A percentile compares a stretch with the other conserved stretches of the same genome.
Evolutionary conservation across 345 rosid genomes (phyloP).

Genomic region (Euphorbia pulcherrima): DNA sequence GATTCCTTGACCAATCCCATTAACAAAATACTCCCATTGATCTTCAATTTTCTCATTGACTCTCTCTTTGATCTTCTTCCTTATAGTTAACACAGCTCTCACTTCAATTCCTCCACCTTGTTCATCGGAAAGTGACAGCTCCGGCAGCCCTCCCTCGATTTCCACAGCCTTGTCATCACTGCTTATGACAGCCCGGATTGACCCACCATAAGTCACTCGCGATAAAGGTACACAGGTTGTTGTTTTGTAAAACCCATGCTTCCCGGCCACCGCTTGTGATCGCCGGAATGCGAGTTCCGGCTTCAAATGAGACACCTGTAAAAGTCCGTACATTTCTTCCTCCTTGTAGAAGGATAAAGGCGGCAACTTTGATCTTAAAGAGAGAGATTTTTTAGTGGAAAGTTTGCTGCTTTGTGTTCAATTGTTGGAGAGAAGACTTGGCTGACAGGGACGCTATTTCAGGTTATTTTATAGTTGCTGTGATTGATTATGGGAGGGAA

Average conservation of each 20-base stretch:
- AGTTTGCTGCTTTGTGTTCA: neutral
- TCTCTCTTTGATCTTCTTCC: conserved; percentile 76
- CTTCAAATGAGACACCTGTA: conserved; percentile 35
- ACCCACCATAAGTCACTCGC: conserved; percentile 9
- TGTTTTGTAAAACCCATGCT: conserved; percentile 11
- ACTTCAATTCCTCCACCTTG: conserved; percentile 35
- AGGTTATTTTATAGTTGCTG: neutral
- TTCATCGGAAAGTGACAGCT: conserved; percentile 14
- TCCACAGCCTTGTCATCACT: conserved; percentile 56
- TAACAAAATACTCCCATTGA: conserved; percentile 60
- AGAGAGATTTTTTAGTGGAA: neutral
- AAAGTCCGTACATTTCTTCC: conserved; percentile 34
- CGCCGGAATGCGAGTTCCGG: conserved; percentile 37
- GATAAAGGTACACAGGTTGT: conserved; percentile 16
- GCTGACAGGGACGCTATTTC: neutral
- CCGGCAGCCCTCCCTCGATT: conserved; percentile 22
- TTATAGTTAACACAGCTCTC: conserved; percentile 60
- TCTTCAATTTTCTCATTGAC: conserved; percentile 64
- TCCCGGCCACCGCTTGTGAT: conserved; percentile 24
- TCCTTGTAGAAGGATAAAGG: neutral
- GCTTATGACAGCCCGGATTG: conserved; percentile 53
- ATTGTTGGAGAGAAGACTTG: neutral
- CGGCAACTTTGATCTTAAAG: neutral
- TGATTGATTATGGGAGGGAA: neutral
- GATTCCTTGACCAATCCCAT: conserved; percentile 79